phyloP scores from a whole-genome alignment of 2,329 filamentous ascomycete genomes.

The Fusarium sp. region DNA sequence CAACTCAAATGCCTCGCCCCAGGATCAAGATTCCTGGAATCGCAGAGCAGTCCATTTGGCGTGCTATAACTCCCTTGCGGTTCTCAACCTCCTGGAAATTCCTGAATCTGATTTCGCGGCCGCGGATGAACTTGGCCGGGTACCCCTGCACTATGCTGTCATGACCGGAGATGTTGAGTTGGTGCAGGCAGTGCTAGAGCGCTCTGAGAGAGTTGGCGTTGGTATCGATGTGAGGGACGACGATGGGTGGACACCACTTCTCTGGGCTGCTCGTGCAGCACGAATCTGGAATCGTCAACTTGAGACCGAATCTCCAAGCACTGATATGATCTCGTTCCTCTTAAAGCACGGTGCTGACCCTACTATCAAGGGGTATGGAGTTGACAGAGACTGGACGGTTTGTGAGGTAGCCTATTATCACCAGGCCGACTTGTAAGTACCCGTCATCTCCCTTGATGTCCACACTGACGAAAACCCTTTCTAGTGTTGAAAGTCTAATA shows the following conservation, averaged over 20 bases:
- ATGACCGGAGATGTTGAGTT: neutral
- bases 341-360: neutral
- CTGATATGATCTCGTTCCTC: neutral
- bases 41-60: conserved; percentile 6
- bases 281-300: neutral
- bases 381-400: neutral
- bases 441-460: fast-evolving
- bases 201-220: neutral
- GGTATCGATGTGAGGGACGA: conserved; percentile 1
- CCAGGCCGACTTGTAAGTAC: neutral
- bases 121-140: neutral
- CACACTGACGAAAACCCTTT: fast-evolving
- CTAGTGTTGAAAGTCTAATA: neutral
- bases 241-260: conserved; percentile 19
- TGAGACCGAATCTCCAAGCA: fast-evolving
- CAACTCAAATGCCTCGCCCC: neutral
- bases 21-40: fast-evolving
- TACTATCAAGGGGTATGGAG: neutral
- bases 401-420: neutral
- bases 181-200: neutral
- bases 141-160: conserved; percentile 14
- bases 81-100: neutral
- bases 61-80: conserved; percentile 13
- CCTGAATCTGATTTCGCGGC: conserved; percentile 6
- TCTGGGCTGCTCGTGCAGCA: conserved; percentile 1